Percentiles rank a stretch among this genome's conserved stretches.
phyloP scores from a whole-genome alignment of 176 grass and related monocot genomes.

The Typha latifolia region DNA sequence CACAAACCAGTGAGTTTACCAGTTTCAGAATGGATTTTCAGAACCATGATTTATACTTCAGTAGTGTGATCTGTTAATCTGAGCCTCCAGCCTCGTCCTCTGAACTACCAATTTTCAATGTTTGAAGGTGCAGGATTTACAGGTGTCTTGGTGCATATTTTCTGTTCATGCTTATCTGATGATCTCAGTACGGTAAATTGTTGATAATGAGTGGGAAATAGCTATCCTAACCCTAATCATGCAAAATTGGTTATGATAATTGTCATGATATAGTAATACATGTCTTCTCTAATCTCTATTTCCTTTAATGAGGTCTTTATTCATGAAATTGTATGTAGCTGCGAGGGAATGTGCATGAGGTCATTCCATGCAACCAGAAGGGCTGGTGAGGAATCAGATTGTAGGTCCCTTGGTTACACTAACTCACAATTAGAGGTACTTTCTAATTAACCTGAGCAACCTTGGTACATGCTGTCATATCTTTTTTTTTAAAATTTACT shows the following conservation, averaged over 20 bases:
- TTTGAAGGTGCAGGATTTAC: too few relatives aligned
- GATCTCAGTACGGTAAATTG: too few relatives aligned
- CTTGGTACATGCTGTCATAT: conserved; percentile 9
- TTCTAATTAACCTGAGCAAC: conserved; percentile 9
- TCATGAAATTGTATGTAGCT: conserved; percentile 32
- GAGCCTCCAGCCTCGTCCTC: too few relatives aligned
- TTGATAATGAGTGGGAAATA: too few relatives aligned
- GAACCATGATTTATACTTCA: too few relatives aligned
- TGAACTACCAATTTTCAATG: too few relatives aligned
- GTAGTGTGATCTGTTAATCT: too few relatives aligned
- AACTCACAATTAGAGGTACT: conserved; percentile 53
- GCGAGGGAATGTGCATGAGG: conserved; percentile 85
- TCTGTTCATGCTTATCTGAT: too few relatives aligned
- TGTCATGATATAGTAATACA: not conserved
- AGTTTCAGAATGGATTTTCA: too few relatives aligned
- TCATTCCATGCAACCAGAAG: conserved; percentile 81
- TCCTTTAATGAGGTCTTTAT: not conserved
- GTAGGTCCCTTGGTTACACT: conserved; percentile 55
- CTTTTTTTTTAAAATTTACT: conserved; percentile 24
- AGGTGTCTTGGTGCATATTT: too few relatives aligned
- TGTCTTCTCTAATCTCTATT: not conserved
- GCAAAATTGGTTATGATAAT: not conserved
- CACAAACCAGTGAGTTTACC: too few relatives aligned
- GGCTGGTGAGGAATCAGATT: conserved; percentile 58
- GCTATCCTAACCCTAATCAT: too few relatives aligned